A percentile compares a stretch with the other conserved stretches of the same genome.
These are phyloP conservation scores for Paracoccidioides lutzii DNA, from an alignment of 2,329 filamentous ascomycete species.

Conservation along the genomic window DNA sequence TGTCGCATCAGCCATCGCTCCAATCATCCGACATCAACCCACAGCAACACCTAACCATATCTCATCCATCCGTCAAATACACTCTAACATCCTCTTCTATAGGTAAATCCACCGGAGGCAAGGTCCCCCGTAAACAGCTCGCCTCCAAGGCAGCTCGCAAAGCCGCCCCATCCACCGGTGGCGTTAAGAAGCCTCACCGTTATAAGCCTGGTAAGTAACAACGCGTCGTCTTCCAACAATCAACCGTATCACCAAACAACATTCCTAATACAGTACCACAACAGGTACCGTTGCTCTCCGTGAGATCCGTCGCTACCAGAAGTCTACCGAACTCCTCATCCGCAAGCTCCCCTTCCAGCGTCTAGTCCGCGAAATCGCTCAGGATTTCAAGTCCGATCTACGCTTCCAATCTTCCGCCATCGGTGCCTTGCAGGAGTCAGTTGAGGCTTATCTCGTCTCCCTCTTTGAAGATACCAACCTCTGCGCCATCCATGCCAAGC, in stretches of 20 bases:
- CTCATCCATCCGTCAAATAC: conserved; percentile 9
- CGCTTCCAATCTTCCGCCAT: conserved; percentile 98
- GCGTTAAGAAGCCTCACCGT: conserved; percentile 91
- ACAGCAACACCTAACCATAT: conserved; percentile 2
- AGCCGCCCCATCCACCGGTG: conserved; percentile 89
- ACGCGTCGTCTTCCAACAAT: neutral
- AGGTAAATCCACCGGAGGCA: conserved; percentile 65
- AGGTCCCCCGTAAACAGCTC: conserved; percentile 82
- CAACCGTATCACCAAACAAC: conserved; percentile 1
- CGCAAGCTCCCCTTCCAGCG: conserved; percentile 97
- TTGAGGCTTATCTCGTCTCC: conserved; percentile 96
- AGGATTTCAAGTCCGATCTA: conserved; percentile 89
- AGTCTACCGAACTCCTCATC: conserved; percentile 90
- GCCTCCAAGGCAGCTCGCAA: conserved; percentile 99
- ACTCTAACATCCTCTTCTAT: conserved; percentile 22
- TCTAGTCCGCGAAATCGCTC: conserved; percentile 90
- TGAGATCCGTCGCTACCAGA: conserved; percentile 98
- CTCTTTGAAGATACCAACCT: conserved; percentile 98
- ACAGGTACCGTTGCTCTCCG: conserved; percentile 80
- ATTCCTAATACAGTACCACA: conserved; percentile 17
- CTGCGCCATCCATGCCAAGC: conserved; percentile 98
- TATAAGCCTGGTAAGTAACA: conserved; percentile 59
- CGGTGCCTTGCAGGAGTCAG: conserved; percentile 92
- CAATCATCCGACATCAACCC: neutral
- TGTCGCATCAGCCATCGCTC: conserved; percentile 11